Conservation (phyloP, 1,284 basidiomycete genomes). For the Leccinum pachyderme region DNA sequence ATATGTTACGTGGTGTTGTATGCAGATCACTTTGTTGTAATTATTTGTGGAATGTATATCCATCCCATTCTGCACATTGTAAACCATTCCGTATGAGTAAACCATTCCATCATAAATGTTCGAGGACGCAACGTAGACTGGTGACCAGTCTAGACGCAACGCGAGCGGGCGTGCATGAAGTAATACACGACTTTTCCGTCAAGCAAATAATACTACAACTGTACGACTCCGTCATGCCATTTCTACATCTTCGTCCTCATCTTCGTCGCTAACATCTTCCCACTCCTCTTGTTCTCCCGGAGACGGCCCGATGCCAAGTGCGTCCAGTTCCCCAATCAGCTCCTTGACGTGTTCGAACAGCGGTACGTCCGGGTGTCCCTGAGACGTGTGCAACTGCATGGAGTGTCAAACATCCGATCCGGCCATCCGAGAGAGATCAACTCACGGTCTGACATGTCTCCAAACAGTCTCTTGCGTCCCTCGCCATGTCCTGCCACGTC, state of each 20-base stretch:
- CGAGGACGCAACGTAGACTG: no score
- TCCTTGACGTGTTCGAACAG: constrained; percentile 77
- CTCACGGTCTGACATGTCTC: constrained; percentile 79
- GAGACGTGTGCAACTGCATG: constrained; percentile 64
- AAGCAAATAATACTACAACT: not conserved
- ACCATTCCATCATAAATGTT: no score
- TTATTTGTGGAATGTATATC: no score
- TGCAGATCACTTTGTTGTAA: no score
- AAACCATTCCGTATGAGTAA: no score
- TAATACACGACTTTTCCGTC: no score
- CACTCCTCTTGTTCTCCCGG: constrained; percentile 52
- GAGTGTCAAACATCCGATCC: constrained; percentile 1
- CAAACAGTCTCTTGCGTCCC: constrained; percentile 78
- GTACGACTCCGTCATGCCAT: constrained; percentile 42
- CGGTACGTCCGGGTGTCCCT: constrained; percentile 77
- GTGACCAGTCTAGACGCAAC: no score
- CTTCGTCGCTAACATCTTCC: constrained; percentile 51
- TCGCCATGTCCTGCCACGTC: constrained; percentile 77
- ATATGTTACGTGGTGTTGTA: no score
- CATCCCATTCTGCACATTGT: no score
- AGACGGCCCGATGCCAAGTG: constrained; percentile 66
- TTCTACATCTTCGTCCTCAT: constrained; percentile 55
- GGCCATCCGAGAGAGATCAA: constrained; percentile 8
- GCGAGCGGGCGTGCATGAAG: no score
- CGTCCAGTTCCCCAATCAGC: constrained; percentile 68